A percentile compares a stretch with the other conserved stretches of the same genome.
Evolutionary conservation across 768 basidiomycete species (phyloP).

Genomic region (Rossbeevera mucosa): DNA sequence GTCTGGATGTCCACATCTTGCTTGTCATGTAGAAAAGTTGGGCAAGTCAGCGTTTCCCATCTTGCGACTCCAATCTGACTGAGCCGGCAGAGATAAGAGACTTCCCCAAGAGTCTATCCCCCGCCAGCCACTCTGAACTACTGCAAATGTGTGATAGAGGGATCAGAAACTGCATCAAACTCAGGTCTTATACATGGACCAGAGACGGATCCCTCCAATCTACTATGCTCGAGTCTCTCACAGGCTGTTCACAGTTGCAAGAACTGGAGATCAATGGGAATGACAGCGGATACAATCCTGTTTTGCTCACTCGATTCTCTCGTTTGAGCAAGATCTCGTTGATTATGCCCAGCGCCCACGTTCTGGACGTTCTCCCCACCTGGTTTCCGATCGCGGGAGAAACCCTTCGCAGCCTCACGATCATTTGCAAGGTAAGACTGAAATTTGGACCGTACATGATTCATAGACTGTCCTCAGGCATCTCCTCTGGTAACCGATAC

Average conservation of each 20-base stretch:
- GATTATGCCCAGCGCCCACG: constrained; percentile 66
- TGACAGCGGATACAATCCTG: constrained; percentile 44
- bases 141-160: constrained; percentile 43
- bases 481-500: constrained; percentile 57
- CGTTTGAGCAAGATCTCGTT: constrained; percentile 53
- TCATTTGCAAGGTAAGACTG: constrained; percentile 61
- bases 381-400: constrained; percentile 48
- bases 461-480: constrained; percentile 34
- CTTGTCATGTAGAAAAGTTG: constrained; percentile 51
- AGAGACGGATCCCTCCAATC: constrained; percentile 70
- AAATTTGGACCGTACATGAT: background rate
- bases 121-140: constrained; percentile 31
- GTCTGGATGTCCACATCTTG: constrained; percentile 49
- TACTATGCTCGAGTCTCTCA: constrained; percentile 51
- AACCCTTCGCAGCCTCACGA: constrained; percentile 52
- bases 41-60: constrained; percentile 39
- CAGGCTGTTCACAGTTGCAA: constrained; percentile 36
- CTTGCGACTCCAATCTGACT: background rate
- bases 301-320: constrained; percentile 46
- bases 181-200: constrained; percentile 71
- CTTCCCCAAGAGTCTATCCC: constrained; percentile 54
- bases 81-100: constrained; percentile 57
- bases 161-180: constrained; percentile 55
- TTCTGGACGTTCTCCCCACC: constrained; percentile 43
- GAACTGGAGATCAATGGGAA: constrained; percentile 74